Percentiles rank a stretch among this genome's conserved stretches.
Conservation (phyloP, 176 grass and related monocot genomes). For the Oryza meyeriana region DNA sequence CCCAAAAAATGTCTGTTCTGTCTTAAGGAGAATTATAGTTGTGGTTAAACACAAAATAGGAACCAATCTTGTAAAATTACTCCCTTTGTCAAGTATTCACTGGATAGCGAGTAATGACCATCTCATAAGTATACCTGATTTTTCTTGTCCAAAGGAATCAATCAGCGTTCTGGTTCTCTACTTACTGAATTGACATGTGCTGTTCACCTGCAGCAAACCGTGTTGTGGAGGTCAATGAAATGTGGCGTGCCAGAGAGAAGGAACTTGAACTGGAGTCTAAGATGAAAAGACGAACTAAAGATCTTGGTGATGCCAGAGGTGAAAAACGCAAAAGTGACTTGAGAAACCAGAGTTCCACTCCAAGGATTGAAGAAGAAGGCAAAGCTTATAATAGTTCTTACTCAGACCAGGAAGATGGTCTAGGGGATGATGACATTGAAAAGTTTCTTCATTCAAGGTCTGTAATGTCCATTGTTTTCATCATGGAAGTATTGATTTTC, state of each 20-base stretch:
- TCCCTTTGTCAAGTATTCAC: neutral
- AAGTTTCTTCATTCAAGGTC: conserved; percentile 88
- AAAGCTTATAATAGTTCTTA: conserved; percentile 31
- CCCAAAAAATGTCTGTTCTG: neutral
- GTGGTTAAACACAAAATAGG: neutral
- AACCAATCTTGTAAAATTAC: neutral
- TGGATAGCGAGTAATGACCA: neutral
- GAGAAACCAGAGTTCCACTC: conserved; percentile 34
- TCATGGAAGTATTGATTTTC: neutral
- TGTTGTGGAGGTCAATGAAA: conserved; percentile 81
- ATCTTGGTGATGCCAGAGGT: conserved; percentile 19
- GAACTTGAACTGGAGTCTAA: conserved; percentile 72
- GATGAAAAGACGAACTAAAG: conserved; percentile 32
- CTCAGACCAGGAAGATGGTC: conserved; percentile 43
- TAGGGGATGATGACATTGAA: conserved; percentile 75
- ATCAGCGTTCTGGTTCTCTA: neutral
- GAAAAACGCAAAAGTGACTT: conserved; percentile 48
- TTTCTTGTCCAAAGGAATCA: neutral
- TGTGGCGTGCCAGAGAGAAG: conserved; percentile 90
- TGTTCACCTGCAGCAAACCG: conserved; percentile 66
- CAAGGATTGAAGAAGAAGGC: conserved; percentile 41
- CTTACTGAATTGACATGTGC: conserved; percentile 1
- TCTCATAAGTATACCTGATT: neutral
- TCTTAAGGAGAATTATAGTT: neutral
- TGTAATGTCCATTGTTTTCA: conserved; percentile 14